phyloP scores from a whole-genome alignment of 306 rosid genomes.

The Medicago lupulina region DNA sequence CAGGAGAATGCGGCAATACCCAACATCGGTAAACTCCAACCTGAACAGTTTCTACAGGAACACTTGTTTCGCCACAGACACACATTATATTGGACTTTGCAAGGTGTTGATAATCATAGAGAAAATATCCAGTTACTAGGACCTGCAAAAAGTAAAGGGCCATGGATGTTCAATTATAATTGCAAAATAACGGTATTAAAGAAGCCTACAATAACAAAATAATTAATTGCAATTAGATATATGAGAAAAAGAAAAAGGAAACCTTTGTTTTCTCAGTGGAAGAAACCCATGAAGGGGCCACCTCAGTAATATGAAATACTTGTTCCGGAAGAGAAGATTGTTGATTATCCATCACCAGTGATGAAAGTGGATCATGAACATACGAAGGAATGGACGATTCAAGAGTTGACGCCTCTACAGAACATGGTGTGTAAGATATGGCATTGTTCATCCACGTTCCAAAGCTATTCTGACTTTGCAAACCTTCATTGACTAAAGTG shows the following conservation, averaged over 20 bases:
- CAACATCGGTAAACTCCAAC: constrained; percentile 88
- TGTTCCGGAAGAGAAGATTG: constrained; percentile 66
- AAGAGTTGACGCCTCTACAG: constrained; percentile 55
- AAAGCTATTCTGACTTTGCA: constrained; percentile 88
- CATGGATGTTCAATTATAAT: constrained; percentile 24
- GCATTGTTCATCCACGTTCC: constrained; percentile 74
- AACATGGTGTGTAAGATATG: constrained; percentile 52
- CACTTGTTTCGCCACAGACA: constrained; percentile 66
- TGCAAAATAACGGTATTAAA: constrained; percentile 17
- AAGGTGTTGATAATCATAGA: constrained; percentile 59
- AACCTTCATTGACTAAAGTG: constrained; percentile 55
- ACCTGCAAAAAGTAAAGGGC: constrained; percentile 62
- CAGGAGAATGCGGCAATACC: constrained; percentile 67
- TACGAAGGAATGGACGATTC: constrained; percentile 58
- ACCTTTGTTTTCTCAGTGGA: constrained; percentile 96
- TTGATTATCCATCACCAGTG: constrained; percentile 48
- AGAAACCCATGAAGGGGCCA: constrained; percentile 87
- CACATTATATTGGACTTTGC: constrained; percentile 67
- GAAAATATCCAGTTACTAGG: constrained; percentile 75
- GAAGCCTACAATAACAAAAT: constrained; percentile 25
- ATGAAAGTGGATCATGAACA: constrained; percentile 50
- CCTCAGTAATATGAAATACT: constrained; percentile 74
- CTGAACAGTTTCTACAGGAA: constrained; percentile 78
- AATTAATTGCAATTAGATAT: constrained; percentile 18
- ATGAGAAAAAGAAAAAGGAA: constrained; percentile 39